Conservation (phyloP, 805 yeast species). For the Candida parachauliodes region DNA sequence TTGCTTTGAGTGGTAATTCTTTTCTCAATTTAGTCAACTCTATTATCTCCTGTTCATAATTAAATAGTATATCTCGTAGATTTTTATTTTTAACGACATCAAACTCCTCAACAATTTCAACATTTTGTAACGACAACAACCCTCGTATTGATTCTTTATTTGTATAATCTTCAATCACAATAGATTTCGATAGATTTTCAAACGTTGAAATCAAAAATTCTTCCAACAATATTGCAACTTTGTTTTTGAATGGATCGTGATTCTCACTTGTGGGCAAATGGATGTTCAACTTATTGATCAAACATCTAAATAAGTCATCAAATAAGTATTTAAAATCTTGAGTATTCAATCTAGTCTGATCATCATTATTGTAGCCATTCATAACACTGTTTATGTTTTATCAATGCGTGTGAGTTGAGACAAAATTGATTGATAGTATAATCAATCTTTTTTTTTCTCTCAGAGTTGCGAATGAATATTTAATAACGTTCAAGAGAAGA, state of each 20-base stretch:
- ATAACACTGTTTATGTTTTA: slow-evolving; percentile 1
- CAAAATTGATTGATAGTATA: neutral
- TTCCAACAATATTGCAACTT: slow-evolving; percentile 42
- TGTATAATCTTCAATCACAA: slow-evolving; percentile 54
- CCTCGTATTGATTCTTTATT: slow-evolving; percentile 16
- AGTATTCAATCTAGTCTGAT: slow-evolving; percentile 14
- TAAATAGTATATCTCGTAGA: slow-evolving; percentile 52
- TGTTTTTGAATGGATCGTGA: slow-evolving; percentile 42
- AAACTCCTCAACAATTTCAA: slow-evolving; percentile 61
- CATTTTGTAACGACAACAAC: slow-evolving; percentile 26
- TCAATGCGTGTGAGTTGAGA: neutral
- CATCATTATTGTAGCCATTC: too few species aligned
- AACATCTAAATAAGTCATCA: slow-evolving; percentile 37
- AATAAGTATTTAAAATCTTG: slow-evolving; percentile 53
- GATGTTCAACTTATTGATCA: slow-evolving; percentile 43
- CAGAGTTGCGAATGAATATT: too few species aligned
- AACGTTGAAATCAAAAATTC: slow-evolving; percentile 50
- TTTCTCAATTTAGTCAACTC: slow-evolving; percentile 54
- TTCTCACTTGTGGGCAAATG: slow-evolving; percentile 47
- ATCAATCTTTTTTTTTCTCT: neutral
- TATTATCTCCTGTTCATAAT: slow-evolving; percentile 61
- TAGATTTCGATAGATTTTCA: slow-evolving; percentile 51
- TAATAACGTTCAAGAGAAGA: too few species aligned
- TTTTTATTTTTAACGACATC: slow-evolving; percentile 60
- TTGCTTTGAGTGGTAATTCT: slow-evolving; percentile 45